Evolutionary conservation across 164 flowering plant genomes (phyloP), one percentile per base, ranked within the genome.

Genomic region (Annona cherimola): DNA sequence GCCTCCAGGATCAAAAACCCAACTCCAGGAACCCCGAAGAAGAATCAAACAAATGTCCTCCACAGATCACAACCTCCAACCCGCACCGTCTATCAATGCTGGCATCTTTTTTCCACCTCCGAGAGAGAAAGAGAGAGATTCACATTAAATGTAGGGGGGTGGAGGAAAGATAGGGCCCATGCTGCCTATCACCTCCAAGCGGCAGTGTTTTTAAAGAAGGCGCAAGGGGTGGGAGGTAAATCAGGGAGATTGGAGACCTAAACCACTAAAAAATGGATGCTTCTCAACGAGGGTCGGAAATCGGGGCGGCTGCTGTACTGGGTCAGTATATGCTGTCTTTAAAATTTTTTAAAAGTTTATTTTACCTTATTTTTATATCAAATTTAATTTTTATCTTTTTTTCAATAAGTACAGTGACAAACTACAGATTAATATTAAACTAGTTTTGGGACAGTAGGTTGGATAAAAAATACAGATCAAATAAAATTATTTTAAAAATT

Each of bases 1-100:
- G 60, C 42, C 59, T 67, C 45, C 72, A 74, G 69, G 79, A 75
- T 64, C 57, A 69, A 76, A 78, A 77, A 70, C 78, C 73, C 81
- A 70, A 11, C 66, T 42, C 39, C 26, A 60, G 67, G 76, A 75
- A 42, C 45, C 76, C 45, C 7, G 19, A 9, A 64, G 67, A 40
- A 41, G 57, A 50, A 4, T 8, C 65, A 39, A 3, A 4, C 40
- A 39, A 20, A 14, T 39, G 11, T 11, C 40, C 40, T 39, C 65
- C 35, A 62, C 65, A 62, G 40, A 64, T 16, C 40, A 42, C 67
- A 41, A 41, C 40, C 42, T n/a, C 67, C 42, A 62, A 62, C 35
- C 11, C 41, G 12, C 35, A 19, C 11, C 65, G 3, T 3, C 65
- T 20, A 62, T 62, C 40, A 26, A 62, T 20, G 41, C 40, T 20